Evolutionary conservation across 257 asterid genomes (phyloP).

Genomic region (Asclepias syriaca): DNA sequence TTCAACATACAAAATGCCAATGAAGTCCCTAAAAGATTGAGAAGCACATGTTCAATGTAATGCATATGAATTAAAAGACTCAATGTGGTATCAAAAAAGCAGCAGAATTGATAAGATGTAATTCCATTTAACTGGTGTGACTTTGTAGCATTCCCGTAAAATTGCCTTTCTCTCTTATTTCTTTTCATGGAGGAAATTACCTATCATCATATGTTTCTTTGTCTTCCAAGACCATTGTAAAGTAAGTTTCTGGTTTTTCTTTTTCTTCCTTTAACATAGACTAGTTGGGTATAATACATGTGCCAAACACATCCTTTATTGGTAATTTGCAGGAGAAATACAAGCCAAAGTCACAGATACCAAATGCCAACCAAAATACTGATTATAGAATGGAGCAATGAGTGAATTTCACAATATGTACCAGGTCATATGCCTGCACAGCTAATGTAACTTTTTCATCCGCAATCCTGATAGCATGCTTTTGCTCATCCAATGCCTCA

Average conservation of each 20-base stretch:
- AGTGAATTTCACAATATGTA: slow-evolving; percentile 19
- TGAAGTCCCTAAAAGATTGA: neutral
- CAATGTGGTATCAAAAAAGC: neutral
- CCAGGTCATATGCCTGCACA: slow-evolving; percentile 90
- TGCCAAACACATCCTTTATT: neutral
- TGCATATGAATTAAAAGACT: neutral
- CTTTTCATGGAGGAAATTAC: neutral
- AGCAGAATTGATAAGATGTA: neutral
- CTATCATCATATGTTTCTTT: neutral
- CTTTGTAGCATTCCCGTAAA: neutral
- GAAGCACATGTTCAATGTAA: neutral
- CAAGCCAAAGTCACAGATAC: neutral
- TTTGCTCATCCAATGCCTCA: slow-evolving; percentile 92
- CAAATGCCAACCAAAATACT: neutral
- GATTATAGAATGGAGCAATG: neutral
- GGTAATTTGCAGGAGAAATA: neutral
- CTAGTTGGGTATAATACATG: neutral
- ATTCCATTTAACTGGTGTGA: neutral
- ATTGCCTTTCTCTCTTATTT: neutral
- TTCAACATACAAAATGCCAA: neutral
- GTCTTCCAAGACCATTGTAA: neutral
- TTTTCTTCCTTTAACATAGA: neutral
- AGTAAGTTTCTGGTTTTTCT: neutral
- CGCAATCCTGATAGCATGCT: slow-evolving; percentile 92
- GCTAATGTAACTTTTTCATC: slow-evolving; percentile 96